Percentiles rank a stretch among this genome's conserved stretches.
These are phyloP conservation scores for Nemania serpens DNA, from an alignment of 2,329 filamentous ascomycete species.

Conservation along the genomic window DNA sequence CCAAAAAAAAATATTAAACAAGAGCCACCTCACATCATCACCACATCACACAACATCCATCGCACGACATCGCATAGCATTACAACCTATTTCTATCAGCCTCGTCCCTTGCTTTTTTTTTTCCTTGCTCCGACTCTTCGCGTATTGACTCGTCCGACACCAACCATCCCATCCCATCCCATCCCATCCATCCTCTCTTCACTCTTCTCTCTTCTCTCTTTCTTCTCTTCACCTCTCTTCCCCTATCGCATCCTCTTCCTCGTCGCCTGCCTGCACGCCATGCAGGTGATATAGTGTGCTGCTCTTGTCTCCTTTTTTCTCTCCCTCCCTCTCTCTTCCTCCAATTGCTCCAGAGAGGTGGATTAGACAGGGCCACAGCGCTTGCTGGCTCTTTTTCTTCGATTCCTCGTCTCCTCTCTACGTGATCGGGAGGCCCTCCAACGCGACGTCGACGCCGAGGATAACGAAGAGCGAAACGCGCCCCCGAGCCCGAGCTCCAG, in stretches of 20 bases:
- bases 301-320: conserved; percentile 12
- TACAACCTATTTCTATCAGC: background rate
- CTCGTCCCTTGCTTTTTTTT: background rate
- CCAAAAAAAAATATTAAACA: background rate
- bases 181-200: background rate
- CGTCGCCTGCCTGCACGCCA: conserved; percentile 30
- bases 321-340: conserved; percentile 12
- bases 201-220: no score
- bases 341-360: conserved; percentile 26
- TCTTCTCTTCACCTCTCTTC: no score
- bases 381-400: conserved; percentile 7
- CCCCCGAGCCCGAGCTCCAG: background rate
- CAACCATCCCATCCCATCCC: background rate
- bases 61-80: background rate
- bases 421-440: conserved; percentile 20
- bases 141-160: background rate
- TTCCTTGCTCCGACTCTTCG: background rate
- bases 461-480: conserved; percentile 4
- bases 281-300: conserved; percentile 36
- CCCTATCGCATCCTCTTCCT: background rate
- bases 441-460: conserved; percentile 1
- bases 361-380: conserved; percentile 24
- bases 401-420: conserved; percentile 8
- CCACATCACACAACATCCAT: background rate
- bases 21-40: conserved; percentile 2